Evolutionary conservation across 257 asterid species (phyloP).

Genomic region (Solanum boliviense): DNA sequence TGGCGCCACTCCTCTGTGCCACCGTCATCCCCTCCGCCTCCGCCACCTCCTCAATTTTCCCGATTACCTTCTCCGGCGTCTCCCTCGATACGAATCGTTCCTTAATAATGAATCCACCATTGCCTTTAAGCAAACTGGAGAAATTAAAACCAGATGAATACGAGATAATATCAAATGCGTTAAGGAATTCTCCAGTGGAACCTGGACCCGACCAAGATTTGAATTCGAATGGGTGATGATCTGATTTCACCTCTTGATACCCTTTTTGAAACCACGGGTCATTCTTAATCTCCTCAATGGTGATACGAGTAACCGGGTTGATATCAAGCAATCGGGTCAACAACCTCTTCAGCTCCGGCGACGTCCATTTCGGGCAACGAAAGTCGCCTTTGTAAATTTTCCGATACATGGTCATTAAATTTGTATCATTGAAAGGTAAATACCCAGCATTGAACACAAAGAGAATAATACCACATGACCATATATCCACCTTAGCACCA

Average conservation of each 20-base stretch:
- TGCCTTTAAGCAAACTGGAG: slow-evolving; percentile 10
- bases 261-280: slow-evolving; percentile 50
- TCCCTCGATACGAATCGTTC: slow-evolving; percentile 19
- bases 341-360: slow-evolving; percentile 25
- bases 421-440: slow-evolving; percentile 37
- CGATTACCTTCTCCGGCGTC: slow-evolving; percentile 13
- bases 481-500: slow-evolving; percentile 38
- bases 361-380: slow-evolving; percentile 46
- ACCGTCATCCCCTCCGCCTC: slow-evolving; percentile 9
- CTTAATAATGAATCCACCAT: neutral
- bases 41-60: slow-evolving; percentile 14
- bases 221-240: neutral
- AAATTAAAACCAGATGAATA: slow-evolving; percentile 30
- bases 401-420: slow-evolving; percentile 34
- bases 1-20: neutral
- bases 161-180: slow-evolving; percentile 34
- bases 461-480: slow-evolving; percentile 44
- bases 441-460: slow-evolving; percentile 45
- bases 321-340: slow-evolving; percentile 25
- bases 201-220: neutral
- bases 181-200: neutral
- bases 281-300: slow-evolving; percentile 29
- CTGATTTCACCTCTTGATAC: slow-evolving; percentile 1
- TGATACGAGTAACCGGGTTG: slow-evolving; percentile 44
- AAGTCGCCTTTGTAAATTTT: slow-evolving; percentile 42